Conservation (phyloP, 129 eudicot genomes). For the Logfia minima region DNA sequence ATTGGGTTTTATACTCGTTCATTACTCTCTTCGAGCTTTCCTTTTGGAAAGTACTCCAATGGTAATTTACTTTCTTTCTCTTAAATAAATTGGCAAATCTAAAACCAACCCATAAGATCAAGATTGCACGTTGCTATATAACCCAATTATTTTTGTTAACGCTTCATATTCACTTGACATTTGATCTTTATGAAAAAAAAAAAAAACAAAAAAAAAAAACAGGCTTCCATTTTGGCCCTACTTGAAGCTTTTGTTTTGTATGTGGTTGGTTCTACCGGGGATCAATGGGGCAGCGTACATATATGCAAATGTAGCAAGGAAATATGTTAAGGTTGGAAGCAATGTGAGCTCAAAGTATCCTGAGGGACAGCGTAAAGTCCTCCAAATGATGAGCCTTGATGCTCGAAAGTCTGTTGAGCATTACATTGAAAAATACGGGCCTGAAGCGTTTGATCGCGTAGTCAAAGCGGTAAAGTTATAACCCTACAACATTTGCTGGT, state of each 20-base stretch:
- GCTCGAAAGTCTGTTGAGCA: constrained; percentile 83
- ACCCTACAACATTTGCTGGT: not conserved
- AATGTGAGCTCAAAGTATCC: constrained; percentile 62
- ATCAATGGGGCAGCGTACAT: constrained; percentile 95
- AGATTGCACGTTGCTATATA: not conserved
- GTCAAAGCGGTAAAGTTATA: constrained; percentile 66
- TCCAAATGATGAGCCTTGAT: constrained; percentile 96
- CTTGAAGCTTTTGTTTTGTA: constrained; percentile 78
- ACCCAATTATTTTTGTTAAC: not conserved
- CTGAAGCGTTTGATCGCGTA: constrained; percentile 87
- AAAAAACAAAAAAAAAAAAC: not conserved
- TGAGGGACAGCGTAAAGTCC: constrained; percentile 76
- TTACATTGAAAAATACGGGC: constrained; percentile 81
- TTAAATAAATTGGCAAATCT: not conserved
- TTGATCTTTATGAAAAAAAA: not conserved
- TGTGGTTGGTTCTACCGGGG: constrained; percentile 92
- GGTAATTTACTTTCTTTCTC: constrained; percentile 38
- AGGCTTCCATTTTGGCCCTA: constrained; percentile 97
- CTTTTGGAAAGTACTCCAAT: constrained; percentile 88
- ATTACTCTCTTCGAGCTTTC: constrained; percentile 89
- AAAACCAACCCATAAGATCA: not conserved
- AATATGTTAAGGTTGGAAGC: constrained; percentile 66
- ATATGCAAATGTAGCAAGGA: constrained; percentile 68
- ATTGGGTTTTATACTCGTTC: constrained; percentile 91
- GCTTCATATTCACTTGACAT: not conserved